Evolutionary conservation across 2,329 filamentous ascomycete genomes (phyloP).

Genomic region (Cladophialophora bantiana): DNA sequence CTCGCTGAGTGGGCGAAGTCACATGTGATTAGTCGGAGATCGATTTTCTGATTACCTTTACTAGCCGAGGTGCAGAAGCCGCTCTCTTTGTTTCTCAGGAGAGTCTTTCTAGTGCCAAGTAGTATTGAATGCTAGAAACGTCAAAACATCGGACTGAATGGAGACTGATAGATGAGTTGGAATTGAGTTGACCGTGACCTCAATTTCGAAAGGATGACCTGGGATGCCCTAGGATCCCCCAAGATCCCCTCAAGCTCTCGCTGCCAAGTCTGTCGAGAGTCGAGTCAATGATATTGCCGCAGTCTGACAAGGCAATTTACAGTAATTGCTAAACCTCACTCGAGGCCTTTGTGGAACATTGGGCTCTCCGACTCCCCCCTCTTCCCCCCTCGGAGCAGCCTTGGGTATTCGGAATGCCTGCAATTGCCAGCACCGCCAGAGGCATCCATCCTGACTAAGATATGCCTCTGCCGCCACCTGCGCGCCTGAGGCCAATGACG

Average conservation of each 20-base stretch:
- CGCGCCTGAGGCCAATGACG: constrained; percentile 26
- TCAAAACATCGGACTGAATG: neutral
- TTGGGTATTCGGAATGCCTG: no score
- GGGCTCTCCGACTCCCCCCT: no score
- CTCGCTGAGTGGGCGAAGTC: neutral
- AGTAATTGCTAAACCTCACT: no score
- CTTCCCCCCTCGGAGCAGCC: no score
- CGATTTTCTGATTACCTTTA: neutral
- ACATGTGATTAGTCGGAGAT: constrained; percentile 17
- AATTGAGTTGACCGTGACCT: neutral
- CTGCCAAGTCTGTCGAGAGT: no score
- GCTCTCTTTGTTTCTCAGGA: neutral
- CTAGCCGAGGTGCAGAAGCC: constrained; percentile 7
- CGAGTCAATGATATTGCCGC: no score
- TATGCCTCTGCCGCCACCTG: constrained; percentile 17
- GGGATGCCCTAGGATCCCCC: no score
- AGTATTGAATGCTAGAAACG: neutral
- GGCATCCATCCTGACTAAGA: constrained; percentile 31
- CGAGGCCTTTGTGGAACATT: no score
- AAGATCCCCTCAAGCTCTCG: no score
- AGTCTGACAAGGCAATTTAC: no score
- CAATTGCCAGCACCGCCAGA: neutral
- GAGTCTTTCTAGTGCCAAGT: no score
- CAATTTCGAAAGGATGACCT: neutral
- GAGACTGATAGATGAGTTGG: neutral